phyloP scores from a whole-genome alignment of 495 filamentous ascomycete genomes.

The Podospora australis region DNA sequence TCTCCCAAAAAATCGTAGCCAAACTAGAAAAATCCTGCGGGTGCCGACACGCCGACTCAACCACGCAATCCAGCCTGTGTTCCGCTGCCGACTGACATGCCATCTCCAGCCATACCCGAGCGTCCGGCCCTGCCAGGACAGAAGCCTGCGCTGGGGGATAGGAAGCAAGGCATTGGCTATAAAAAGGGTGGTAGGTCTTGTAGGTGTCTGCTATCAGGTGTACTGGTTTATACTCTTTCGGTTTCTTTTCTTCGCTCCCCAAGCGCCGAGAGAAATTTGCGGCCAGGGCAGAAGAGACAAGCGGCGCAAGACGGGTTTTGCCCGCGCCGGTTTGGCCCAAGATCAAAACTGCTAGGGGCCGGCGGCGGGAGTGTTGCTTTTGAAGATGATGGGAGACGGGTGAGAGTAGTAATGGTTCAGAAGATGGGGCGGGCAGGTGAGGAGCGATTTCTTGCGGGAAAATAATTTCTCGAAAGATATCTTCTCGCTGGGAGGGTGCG shows the following conservation, averaged over 20 bases:
- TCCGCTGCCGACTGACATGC: slow-evolving; percentile 20
- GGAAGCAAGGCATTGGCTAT: slow-evolving; percentile 12
- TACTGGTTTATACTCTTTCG: slow-evolving; percentile 7
- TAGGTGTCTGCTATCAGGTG: slow-evolving; percentile 41
- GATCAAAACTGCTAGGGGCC: slow-evolving; percentile 30
- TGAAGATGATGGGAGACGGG: not conserved
- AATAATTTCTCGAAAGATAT: slow-evolving; percentile 15
- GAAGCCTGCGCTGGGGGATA: slow-evolving; percentile 22
- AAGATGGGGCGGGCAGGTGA: slow-evolving; percentile 2
- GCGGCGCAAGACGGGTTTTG: slow-evolving; percentile 32
- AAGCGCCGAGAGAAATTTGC: not conserved
- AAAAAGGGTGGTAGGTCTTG: slow-evolving; percentile 38
- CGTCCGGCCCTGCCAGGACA: slow-evolving; percentile 20
- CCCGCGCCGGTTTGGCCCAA: slow-evolving; percentile 40
- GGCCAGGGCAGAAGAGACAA: slow-evolving; percentile 18
- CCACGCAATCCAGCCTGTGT: slow-evolving; percentile 19
- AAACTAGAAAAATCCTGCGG: slow-evolving; percentile 26
- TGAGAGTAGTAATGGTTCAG: not conserved
- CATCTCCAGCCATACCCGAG: slow-evolving; percentile 29
- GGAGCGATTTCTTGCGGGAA: slow-evolving; percentile 14
- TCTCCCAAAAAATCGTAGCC: slow-evolving; percentile 15
- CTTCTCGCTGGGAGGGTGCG: slow-evolving; percentile 4
- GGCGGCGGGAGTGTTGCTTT: not conserved
- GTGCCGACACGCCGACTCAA: slow-evolving; percentile 32
- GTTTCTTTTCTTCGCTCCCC: not conserved